Conservation (phyloP, 2,329 filamentous ascomycete genomes). For the Bipolaris sorokiniana region DNA sequence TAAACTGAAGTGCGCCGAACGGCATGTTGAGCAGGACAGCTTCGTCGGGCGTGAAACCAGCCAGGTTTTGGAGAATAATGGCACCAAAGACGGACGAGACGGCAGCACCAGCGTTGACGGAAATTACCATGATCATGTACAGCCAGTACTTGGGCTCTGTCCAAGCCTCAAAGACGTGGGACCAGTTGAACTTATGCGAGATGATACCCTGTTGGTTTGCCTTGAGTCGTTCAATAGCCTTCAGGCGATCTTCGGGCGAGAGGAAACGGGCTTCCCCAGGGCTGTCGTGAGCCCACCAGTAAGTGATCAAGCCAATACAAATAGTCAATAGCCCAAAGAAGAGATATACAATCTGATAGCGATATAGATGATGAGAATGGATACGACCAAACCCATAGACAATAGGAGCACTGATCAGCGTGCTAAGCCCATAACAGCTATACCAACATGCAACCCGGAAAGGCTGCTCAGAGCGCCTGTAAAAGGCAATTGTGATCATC, state of each 20-base stretch:
- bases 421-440: conserved; percentile 67
- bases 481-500: conserved; percentile 35
- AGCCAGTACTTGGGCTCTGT: conserved; percentile 62
- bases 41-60: conserved; percentile 65
- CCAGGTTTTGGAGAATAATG: conserved; percentile 62
- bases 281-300: conserved; percentile 59
- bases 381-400: conserved; percentile 66
- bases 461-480: conserved; percentile 31
- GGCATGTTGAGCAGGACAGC: conserved; percentile 64
- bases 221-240: conserved; percentile 72
- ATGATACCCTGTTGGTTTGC: conserved; percentile 77
- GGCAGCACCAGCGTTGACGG: conserved; percentile 47
- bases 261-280: conserved; percentile 66
- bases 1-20: conserved; percentile 50
- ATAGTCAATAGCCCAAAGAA: conserved; percentile 52
- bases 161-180: conserved; percentile 66
- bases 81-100: conserved; percentile 66
- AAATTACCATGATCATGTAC: conserved; percentile 34
- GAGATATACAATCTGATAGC: conserved; percentile 66
- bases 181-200: conserved; percentile 69
- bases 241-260: conserved; percentile 67
- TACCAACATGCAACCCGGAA: conserved; percentile 62
- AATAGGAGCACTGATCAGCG: conserved; percentile 64
- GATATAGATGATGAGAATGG: conserved; percentile 61
- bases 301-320: conserved; percentile 48